Evolutionary conservation across 1,284 basidiomycete genomes (phyloP), one percentile per base, ranked within the genome.

Genomic region (Ustilago vetiveriae): DNA sequence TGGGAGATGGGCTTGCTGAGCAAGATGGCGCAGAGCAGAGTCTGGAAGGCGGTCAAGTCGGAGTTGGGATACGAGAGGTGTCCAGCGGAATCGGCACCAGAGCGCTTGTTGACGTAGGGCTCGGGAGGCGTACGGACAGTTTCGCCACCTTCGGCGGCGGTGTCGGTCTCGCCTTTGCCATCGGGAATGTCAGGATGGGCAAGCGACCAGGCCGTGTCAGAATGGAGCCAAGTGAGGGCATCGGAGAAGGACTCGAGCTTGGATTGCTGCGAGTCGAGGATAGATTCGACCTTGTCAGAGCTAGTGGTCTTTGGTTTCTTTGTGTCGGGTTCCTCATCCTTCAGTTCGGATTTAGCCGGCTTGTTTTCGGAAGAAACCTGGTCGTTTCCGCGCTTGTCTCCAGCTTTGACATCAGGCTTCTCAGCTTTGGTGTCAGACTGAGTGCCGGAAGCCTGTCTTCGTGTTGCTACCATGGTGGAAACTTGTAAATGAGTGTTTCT

Each of bases 1-100:
- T 75, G 72, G 9, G 64, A 69, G 51, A 75, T 64, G 46, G 72
- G 72, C 52, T 72, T 75, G 58, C 54, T 60, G 22, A 72, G 51
- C 24, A 75, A 30, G n/a, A 62, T 53, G 6, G 66, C 57, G 30
- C 60, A 70, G 17, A 75, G 44, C 9, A 75, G 45, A 13, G 56
- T 51, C 26, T 72, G 60, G 53, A 75, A 75, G 3, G 65, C 57
- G 3, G 65, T 62, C 13, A 75, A 50, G 39, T 67, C 59, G 16
- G 55, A 58, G 30, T 69, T 62, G 3, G 69, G 63, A 47, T 72
- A 75, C 6, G 48, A 49, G 1, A 67, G 66, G 17, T 58, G 50
- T 8, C 60, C 58, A 14, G 48, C 62, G 17, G 16, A 17, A 0
- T 21, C 36, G 3, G 44, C 63, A 17, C 51, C 49, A 1, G 24